Conservation (phyloP, 495 filamentous ascomycete species). For the Platismatia glauca region DNA sequence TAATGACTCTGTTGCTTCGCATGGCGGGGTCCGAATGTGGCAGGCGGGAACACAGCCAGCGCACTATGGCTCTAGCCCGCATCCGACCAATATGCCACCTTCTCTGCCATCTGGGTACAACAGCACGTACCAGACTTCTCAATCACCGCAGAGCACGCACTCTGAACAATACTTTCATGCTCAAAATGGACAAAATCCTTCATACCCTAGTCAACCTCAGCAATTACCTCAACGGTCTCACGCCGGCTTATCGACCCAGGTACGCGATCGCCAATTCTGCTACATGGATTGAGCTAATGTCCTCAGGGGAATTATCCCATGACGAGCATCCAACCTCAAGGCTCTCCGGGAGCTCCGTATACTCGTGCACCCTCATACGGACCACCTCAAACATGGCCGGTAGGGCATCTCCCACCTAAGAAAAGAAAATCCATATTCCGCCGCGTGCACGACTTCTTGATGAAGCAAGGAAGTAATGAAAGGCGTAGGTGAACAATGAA, state of each 20-base stretch:
- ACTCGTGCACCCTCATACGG: not conserved
- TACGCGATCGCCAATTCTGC: not conserved
- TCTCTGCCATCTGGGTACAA: not conserved
- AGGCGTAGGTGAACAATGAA: slow-evolving; percentile 5
- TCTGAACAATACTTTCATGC: not conserved
- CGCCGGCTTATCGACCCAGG: not conserved
- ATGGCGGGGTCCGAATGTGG: not conserved
- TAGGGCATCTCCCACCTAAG: not conserved
- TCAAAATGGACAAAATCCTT: not conserved
- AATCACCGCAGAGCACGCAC: not conserved
- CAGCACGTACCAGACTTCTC: not conserved
- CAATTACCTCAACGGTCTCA: not conserved
- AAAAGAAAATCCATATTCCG: not conserved
- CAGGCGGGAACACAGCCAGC: not conserved
- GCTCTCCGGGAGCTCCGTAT: not conserved
- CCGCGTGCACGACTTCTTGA: slow-evolving; percentile 9
- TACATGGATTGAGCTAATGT: not conserved
- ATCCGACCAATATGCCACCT: not conserved
- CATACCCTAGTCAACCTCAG: not conserved
- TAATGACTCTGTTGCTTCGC: not conserved
- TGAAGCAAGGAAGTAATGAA: slow-evolving; percentile 15
- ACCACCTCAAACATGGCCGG: not conserved
- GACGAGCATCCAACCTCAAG: not conserved
- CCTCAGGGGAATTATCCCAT: not conserved
- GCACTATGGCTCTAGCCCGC: not conserved